Percentiles rank a stretch among this genome's conserved stretches.
phyloP scores from a whole-genome alignment of 2,329 filamentous ascomycete species.

The Paracoccidioides lutzii region DNA sequence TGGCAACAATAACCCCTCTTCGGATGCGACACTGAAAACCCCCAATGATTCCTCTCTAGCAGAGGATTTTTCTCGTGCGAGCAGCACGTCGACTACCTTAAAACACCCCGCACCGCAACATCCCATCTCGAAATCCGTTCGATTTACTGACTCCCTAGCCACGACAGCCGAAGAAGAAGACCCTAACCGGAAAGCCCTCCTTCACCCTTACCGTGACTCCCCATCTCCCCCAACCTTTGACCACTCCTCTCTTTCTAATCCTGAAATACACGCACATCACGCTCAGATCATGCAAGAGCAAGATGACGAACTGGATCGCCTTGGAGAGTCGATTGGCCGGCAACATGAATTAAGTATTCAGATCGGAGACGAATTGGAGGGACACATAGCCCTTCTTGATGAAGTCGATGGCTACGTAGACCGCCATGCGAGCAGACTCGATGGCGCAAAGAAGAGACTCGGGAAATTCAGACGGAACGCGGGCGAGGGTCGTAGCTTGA shows the following conservation, averaged over 20 bases:
- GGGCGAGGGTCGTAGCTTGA: slow-evolving; percentile 78
- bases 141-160: slow-evolving; percentile 55
- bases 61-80: slow-evolving; percentile 52
- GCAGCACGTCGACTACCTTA: slow-evolving; percentile 27
- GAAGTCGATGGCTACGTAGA: slow-evolving; percentile 77
- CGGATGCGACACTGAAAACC: slow-evolving; percentile 40
- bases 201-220: slow-evolving; percentile 47
- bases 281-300: slow-evolving; percentile 69
- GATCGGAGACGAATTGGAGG: slow-evolving; percentile 91
- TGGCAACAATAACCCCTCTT: slow-evolving; percentile 39
- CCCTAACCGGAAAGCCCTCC: slow-evolving; percentile 45
- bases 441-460: slow-evolving; percentile 60
- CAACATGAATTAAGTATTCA: slow-evolving; percentile 89
- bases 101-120: slow-evolving; percentile 34
- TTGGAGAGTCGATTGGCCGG: slow-evolving; percentile 75
- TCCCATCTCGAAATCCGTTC: slow-evolving; percentile 57
- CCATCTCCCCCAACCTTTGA: slow-evolving; percentile 37
- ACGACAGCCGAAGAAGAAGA: slow-evolving; percentile 37
- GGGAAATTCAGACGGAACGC: slow-evolving; percentile 60
- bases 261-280: slow-evolving; percentile 80
- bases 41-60: slow-evolving; percentile 53
- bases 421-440: slow-evolving; percentile 62
- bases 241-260: slow-evolving; percentile 54
- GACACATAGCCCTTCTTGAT: slow-evolving; percentile 76
- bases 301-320: slow-evolving; percentile 78